Evolutionary conservation across 768 basidiomycete species (phyloP).

Genomic region (Coprinellus aureogranulatus): DNA sequence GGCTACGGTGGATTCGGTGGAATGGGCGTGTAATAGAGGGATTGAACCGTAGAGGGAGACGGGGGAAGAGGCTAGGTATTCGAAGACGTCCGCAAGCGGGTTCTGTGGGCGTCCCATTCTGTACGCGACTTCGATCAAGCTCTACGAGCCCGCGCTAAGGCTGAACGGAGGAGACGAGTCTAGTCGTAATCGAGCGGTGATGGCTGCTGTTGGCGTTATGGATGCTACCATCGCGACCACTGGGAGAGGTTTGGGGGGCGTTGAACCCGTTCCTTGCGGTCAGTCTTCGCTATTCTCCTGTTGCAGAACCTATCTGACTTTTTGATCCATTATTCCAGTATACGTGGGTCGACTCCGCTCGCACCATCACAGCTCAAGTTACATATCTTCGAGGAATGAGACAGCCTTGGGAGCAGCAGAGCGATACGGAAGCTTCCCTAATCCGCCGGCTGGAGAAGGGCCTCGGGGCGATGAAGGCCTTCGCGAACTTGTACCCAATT

Average conservation of each 20-base stretch:
- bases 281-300: neutral
- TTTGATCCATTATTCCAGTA: neutral
- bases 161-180: conserved; percentile 1
- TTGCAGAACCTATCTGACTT: neutral
- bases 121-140: conserved; percentile 2
- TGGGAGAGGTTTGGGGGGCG: conserved; percentile 6
- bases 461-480: neutral
- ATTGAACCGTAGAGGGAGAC: conserved; percentile 90
- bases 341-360: neutral
- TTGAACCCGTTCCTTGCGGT: conserved; percentile 8
- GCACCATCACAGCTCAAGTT: neutral
- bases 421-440: neutral
- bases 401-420: neutral
- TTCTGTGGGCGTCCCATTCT: conserved; percentile 4
- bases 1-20: conserved; percentile 81
- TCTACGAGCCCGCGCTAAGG: neutral
- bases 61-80: conserved; percentile 80
- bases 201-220: conserved; percentile 6
- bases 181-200: neutral
- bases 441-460: neutral
- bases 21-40: conserved; percentile 91
- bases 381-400: neutral
- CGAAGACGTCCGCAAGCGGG: conserved; percentile 77
- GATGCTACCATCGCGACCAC: neutral
- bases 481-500: neutral